These are phyloP conservation scores for Linnemannia zychae DNA, from an alignment of 192 early-diverging fungal species.

Conservation along the genomic window DNA sequence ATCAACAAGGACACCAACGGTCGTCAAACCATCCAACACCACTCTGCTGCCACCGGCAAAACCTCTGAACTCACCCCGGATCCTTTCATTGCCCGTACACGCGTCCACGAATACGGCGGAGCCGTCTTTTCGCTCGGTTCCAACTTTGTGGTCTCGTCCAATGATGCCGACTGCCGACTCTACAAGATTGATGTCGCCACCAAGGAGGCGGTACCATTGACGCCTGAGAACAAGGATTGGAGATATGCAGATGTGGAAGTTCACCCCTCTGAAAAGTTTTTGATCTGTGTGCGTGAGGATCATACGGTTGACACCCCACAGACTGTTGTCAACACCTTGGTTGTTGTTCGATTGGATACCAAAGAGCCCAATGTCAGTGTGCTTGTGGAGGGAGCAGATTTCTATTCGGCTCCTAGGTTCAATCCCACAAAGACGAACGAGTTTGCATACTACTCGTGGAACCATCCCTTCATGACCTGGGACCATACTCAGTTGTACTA, in stretches of 20 bases:
- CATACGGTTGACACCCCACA: slow-evolving; percentile 72
- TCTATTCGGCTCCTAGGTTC: slow-evolving; percentile 76
- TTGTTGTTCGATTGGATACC: slow-evolving; percentile 62
- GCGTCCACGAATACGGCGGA: slow-evolving; percentile 87
- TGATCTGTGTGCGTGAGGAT: slow-evolving; percentile 78
- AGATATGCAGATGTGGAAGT: slow-evolving; percentile 78
- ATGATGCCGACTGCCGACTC: slow-evolving; percentile 68
- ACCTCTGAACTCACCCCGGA: slow-evolving; percentile 55
- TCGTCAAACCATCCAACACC: slow-evolving; percentile 46
- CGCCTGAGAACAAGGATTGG: slow-evolving; percentile 58
- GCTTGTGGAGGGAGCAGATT: slow-evolving; percentile 71
- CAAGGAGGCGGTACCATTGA: slow-evolving; percentile 56
- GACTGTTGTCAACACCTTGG: slow-evolving; percentile 70
- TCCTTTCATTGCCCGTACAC: slow-evolving; percentile 72
- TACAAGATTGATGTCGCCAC: slow-evolving; percentile 61
- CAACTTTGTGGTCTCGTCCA: slow-evolving; percentile 72
- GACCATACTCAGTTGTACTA: slow-evolving; percentile 73
- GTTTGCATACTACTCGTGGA: slow-evolving; percentile 78
- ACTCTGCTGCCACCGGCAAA: slow-evolving; percentile 13
- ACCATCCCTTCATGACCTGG: slow-evolving; percentile 87
- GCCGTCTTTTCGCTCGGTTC: slow-evolving; percentile 68
- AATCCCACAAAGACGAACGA: slow-evolving; percentile 56
- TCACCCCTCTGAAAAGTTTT: slow-evolving; percentile 65
- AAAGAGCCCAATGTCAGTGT: slow-evolving; percentile 55
- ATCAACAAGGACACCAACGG: slow-evolving; percentile 43